phyloP scores from a whole-genome alignment of 1,284 basidiomycete species.

The Cryptococcus sp. region DNA sequence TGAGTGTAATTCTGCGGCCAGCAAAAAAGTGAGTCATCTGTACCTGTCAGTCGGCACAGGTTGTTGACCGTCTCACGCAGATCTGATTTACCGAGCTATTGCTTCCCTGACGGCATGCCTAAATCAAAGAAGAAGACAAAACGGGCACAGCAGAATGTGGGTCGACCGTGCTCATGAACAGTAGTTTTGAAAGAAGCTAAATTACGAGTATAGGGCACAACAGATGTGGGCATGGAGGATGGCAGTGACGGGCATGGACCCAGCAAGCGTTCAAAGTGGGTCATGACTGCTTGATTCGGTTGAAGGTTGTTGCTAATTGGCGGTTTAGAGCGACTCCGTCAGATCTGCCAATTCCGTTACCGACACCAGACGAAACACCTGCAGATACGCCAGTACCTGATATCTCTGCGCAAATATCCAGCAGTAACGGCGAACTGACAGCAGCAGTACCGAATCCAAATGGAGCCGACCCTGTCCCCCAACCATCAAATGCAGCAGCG shows the following conservation, averaged over 20 bases:
- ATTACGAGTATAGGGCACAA: slow-evolving; percentile 9
- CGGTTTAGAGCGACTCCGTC: slow-evolving; percentile 22
- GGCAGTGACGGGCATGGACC: slow-evolving; percentile 42
- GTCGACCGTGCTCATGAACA: slow-evolving; percentile 1
- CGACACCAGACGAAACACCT: slow-evolving; percentile 4
- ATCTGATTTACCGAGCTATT: slow-evolving; percentile 45
- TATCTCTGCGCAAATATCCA: neutral
- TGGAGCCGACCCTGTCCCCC: slow-evolving; percentile 30
- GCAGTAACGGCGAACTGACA: neutral
- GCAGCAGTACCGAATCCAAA: slow-evolving; percentile 14
- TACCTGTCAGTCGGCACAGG: neutral
- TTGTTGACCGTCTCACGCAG: slow-evolving; percentile 16
- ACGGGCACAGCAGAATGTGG: slow-evolving; percentile 39
- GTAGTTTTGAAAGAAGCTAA: no score
- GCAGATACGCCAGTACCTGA: neutral
- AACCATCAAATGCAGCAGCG: slow-evolving; percentile 2
- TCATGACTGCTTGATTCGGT: neutral
- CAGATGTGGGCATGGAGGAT: slow-evolving; percentile 36
- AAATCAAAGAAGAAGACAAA: slow-evolving; percentile 50
- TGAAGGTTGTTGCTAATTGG: neutral
- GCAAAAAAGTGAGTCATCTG: slow-evolving; percentile 73
- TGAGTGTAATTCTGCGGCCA: slow-evolving; percentile 93
- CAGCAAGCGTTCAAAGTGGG: slow-evolving; percentile 46
- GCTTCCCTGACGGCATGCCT: slow-evolving; percentile 47
- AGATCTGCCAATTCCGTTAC: slow-evolving; percentile 8